Percentiles rank a stretch among this genome's conserved stretches.
Conservation (phyloP, 371 early-diverging fungal genomes). For the Mortierella sp. region DNA sequence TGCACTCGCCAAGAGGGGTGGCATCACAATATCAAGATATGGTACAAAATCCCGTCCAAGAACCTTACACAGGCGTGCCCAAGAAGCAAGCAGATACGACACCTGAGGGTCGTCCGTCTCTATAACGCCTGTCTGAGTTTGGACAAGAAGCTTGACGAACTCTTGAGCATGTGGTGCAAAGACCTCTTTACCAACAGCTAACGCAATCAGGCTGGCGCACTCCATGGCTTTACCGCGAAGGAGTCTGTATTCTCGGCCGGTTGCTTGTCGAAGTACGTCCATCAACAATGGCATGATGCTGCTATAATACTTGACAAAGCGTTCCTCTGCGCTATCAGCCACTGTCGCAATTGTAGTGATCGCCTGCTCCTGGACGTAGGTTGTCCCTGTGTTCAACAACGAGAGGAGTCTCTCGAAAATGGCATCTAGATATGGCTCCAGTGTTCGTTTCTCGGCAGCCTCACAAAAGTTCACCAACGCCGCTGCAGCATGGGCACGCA, state of each 20-base stretch:
- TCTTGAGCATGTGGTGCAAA: constrained; percentile 82
- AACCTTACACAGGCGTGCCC: constrained; percentile 97
- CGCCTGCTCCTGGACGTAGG: constrained; percentile 96
- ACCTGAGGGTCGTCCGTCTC: constrained; percentile 93
- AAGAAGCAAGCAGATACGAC: constrained; percentile 91
- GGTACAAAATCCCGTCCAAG: constrained; percentile 95
- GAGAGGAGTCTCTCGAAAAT: constrained; percentile 87
- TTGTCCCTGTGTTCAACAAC: constrained; percentile 82
- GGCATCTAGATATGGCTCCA: constrained; percentile 89
- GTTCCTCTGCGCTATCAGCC: constrained; percentile 93
- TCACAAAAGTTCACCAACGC: constrained; percentile 98
- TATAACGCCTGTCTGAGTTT: constrained; percentile 78
- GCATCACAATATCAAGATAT: constrained; percentile 91
- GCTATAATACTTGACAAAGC: constrained; percentile 88
- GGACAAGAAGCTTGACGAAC: constrained; percentile 82
- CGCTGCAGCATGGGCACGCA: constrained; percentile 96
- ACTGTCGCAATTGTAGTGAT: constrained; percentile 97
- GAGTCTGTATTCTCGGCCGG: constrained; percentile 84
- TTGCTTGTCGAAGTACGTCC: constrained; percentile 84
- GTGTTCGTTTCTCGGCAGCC: constrained; percentile 76
- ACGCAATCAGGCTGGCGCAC: constrained; percentile 89
- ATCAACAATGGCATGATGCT: constrained; percentile 95
- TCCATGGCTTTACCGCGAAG: constrained; percentile 96
- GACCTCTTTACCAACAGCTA: constrained; percentile 92
- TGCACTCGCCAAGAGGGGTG: constrained; percentile 89